Evolutionary conservation across 495 filamentous ascomycete species (phyloP), one percentile per base, ranked within the genome.

Genomic region (Evernia prunastri): DNA sequence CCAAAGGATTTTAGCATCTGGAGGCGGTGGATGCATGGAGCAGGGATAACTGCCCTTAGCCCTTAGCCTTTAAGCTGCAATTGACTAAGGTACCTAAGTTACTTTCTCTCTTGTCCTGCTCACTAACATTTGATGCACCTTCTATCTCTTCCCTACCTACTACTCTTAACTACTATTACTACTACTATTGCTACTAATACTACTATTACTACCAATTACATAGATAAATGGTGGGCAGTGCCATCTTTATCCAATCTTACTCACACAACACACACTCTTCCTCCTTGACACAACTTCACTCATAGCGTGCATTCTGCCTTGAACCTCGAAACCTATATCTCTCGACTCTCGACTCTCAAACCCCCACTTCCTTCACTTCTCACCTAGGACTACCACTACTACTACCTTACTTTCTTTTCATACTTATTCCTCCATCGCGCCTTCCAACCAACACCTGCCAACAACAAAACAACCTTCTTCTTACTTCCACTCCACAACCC

Each of bases 381-480:
- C 37, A 60, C 56, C 35, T 58, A 43, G 35, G 45, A 42, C 40
- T 56, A 40, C 20, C 49, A 53, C 51, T 33, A 39, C 25, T 12
- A 37, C 40, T 63, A 63, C 59, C n/a, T n/a, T n/a, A n/a, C n/a
- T n/a, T n/a, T n/a, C n/a, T n/a, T 54, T 57, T 40, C n/a, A 58
- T 61, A 66, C 63, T 64, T 40, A 59, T 56, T 58, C 57, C 39
- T 20, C 56, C 63, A 59, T 35, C 63, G 53, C 45, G 69, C 71
- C 49, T 64, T 69, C 47, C 67, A 73, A 67, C 47, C 67, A 73
- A 67, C 67, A 68, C 56, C 63, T 65, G 47, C 64, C 65, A 53
- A 53, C 49, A 53, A n/a, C n/a, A n/a, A n/a, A 53, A 53, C 37
- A 66, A 70, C 69, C 63, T 68, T 66, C 63, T 57, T 60, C 66